Conservation (phyloP, 2,329 filamentous ascomycete species). For the Fusarium coffeatum region DNA sequence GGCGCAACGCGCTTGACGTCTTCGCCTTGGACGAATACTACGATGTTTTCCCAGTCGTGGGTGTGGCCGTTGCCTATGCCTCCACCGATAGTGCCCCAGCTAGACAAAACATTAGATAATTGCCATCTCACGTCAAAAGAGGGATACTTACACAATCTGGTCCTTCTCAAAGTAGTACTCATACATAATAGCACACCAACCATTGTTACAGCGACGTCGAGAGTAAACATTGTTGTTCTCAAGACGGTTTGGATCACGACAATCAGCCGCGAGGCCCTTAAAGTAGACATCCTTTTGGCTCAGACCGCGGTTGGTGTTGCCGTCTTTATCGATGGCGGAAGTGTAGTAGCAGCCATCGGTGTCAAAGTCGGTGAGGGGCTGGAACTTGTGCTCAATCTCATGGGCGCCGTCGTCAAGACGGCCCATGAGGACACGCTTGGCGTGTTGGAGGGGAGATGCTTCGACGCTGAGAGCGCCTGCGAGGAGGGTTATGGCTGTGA, state of each 20-base stretch:
- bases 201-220: slow-evolving; percentile 50
- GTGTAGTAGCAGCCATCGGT: slow-evolving; percentile 59
- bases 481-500: slow-evolving; percentile 1
- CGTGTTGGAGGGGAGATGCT: slow-evolving; percentile 1
- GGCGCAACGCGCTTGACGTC: slow-evolving; percentile 28
- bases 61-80: slow-evolving; percentile 12
- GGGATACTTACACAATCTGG: slow-evolving; percentile 6
- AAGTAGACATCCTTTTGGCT: slow-evolving; percentile 8
- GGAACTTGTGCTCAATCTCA: slow-evolving; percentile 51
- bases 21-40: slow-evolving; percentile 26
- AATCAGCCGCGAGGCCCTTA: slow-evolving; percentile 31
- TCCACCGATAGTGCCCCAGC: slow-evolving; percentile 18
- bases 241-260: slow-evolving; percentile 44
- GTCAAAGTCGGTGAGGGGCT: slow-evolving; percentile 55
- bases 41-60: slow-evolving; percentile 33
- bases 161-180: slow-evolving; percentile 33
- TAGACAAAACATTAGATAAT: not conserved
- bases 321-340: slow-evolving; percentile 55
- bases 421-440: slow-evolving; percentile 24
- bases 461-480: slow-evolving; percentile 13
- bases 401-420: slow-evolving; percentile 44
- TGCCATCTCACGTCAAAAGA: rapidly evolving
- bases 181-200: slow-evolving; percentile 50
- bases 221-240: slow-evolving; percentile 49
- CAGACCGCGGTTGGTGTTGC: slow-evolving; percentile 46